These are phyloP conservation scores for Thuja plicata DNA, from an alignment of 83 land plant genomes.

Conservation along the genomic window DNA sequence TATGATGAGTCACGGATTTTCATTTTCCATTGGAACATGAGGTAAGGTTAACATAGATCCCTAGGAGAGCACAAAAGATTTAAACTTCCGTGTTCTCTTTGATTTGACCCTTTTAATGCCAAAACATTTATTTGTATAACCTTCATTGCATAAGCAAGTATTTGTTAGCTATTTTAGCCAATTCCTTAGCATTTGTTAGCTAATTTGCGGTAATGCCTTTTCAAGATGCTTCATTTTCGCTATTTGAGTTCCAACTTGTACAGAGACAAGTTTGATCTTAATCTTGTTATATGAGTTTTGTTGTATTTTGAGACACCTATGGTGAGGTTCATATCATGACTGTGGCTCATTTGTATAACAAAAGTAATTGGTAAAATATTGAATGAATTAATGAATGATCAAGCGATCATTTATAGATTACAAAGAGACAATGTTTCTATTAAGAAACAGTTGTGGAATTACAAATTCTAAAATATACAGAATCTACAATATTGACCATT, in stretches of 20 bases:
- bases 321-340: not conserved
- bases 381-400: no score
- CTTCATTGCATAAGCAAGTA: not conserved
- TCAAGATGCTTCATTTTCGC: not conserved
- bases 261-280: not conserved
- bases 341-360: not conserved
- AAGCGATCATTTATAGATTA: no score
- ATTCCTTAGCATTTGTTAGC: not conserved
- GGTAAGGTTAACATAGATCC: not conserved
- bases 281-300: not conserved
- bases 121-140: not conserved
- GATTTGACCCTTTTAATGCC: not conserved
- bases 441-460: no score
- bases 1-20: not conserved
- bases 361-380: no score
- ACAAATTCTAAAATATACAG: no score
- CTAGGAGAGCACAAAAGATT: not conserved
- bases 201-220: not conserved
- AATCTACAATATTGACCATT: no score
- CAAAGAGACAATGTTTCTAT: no score
- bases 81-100: not conserved
- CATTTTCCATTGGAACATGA: not conserved
- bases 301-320: not conserved
- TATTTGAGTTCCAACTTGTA: not conserved
- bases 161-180: no score